phyloP scores from a whole-genome alignment of 2,329 filamentous ascomycete species.

The Trichoderma aggressivum region DNA sequence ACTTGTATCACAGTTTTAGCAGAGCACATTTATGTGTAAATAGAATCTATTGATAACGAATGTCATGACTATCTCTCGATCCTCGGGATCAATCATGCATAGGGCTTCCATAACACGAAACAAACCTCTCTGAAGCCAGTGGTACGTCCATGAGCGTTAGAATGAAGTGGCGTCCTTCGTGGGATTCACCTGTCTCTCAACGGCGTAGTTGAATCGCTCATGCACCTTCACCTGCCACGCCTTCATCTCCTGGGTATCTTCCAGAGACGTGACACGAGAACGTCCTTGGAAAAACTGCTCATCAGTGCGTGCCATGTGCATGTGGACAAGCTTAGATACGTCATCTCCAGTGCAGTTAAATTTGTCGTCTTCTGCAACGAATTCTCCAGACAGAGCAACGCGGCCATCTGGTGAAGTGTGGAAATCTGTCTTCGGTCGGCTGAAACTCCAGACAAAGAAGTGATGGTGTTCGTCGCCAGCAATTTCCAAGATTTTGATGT shows the following conservation, averaged over 20 bases:
- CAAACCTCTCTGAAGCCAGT: neutral
- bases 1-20: neutral
- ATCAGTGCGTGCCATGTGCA: neutral
- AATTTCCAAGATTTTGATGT: neutral
- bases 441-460: neutral
- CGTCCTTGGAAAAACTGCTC: neutral
- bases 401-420: neutral
- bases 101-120: neutral
- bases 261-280: neutral
- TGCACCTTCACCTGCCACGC: neutral
- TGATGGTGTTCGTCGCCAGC: neutral
- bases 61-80: neutral
- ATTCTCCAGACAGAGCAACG: neutral
- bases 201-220: neutral
- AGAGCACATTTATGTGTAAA: neutral
- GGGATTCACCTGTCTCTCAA: neutral
- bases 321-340: neutral
- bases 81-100: neutral
- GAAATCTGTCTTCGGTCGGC: neutral
- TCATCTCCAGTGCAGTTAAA: neutral
- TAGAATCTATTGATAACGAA: neutral
- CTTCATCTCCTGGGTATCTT: neutral
- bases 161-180: neutral
- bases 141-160: neutral
- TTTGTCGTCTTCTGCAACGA: neutral